These are phyloP conservation scores for Vigna unguiculata DNA, from an alignment of 306 rosid genomes.

Conservation along the genomic window DNA sequence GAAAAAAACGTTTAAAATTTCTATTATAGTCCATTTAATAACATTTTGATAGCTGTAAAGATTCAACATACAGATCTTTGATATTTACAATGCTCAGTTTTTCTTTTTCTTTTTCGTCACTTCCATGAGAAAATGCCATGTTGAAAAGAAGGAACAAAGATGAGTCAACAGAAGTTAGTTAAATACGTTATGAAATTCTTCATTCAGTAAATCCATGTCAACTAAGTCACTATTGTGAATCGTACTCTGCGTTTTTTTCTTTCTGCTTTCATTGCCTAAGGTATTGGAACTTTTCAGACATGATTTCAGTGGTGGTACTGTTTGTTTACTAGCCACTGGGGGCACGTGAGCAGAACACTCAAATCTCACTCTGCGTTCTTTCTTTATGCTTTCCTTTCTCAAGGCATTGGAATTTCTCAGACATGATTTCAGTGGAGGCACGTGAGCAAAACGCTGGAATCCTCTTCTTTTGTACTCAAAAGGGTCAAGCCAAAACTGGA, in stretches of 20 bases:
- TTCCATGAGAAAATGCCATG: constrained; percentile 7
- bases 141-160: constrained; percentile 18
- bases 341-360: background rate
- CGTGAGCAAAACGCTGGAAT: constrained; percentile 7
- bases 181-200: background rate
- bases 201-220: background rate
- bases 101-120: background rate
- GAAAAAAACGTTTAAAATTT: too few relatives aligned
- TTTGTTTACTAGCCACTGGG: constrained; percentile 18
- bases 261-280: constrained; percentile 29
- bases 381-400: constrained; percentile 41
- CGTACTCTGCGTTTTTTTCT: constrained; percentile 51
- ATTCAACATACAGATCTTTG: background rate
- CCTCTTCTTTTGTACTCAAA: constrained; percentile 41
- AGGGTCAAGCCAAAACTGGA: constrained; percentile 52
- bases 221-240: constrained; percentile 51
- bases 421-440: constrained; percentile 41
- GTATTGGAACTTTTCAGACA: constrained; percentile 47
- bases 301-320: constrained; percentile 47
- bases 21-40: too few relatives aligned
- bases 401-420: constrained; percentile 41
- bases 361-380: constrained; percentile 51
- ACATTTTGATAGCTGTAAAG: too few relatives aligned
- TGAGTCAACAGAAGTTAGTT: background rate
- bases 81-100: constrained; percentile 1